phyloP scores from a whole-genome alignment of 106 monocot species.

The Dendrobium nobile region DNA sequence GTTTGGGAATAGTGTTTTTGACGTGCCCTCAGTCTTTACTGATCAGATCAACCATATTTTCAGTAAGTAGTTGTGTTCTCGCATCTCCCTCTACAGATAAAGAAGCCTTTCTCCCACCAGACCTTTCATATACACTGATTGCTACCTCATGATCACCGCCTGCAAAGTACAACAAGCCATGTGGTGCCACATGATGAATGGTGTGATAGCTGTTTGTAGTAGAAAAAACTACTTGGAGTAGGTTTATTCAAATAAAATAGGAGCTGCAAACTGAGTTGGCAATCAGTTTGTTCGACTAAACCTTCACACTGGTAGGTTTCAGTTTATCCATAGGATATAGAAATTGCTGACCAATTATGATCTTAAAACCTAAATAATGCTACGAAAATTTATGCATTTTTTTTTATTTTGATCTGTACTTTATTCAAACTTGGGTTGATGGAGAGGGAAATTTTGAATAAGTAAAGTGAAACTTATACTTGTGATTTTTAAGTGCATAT shows the following conservation, averaged over 20 bases:
- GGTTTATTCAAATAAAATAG: neutral
- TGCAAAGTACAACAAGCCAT: neutral
- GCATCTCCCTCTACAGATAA: neutral
- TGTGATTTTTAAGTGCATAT: no score
- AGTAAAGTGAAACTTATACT: no score
- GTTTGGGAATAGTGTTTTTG: neutral
- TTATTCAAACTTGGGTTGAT: no score
- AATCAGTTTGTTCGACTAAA: neutral
- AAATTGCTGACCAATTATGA: no score
- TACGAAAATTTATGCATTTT: no score
- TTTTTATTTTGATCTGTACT: no score
- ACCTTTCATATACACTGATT: neutral
- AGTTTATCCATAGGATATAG: no score
- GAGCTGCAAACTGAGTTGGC: neutral
- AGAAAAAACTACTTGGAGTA: neutral
- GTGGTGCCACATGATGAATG: neutral
- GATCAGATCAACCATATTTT: neutral
- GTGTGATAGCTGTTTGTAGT: neutral
- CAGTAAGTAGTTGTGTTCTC: neutral
- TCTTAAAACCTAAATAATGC: no score
- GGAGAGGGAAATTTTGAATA: no score
- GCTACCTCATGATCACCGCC: neutral
- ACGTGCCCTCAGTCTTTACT: neutral
- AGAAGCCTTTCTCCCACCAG: neutral
- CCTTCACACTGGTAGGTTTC: neutral